Evolutionary conservation across 1,284 basidiomycete genomes (phyloP).

Genomic region (Dichomitus squalens): DNA sequence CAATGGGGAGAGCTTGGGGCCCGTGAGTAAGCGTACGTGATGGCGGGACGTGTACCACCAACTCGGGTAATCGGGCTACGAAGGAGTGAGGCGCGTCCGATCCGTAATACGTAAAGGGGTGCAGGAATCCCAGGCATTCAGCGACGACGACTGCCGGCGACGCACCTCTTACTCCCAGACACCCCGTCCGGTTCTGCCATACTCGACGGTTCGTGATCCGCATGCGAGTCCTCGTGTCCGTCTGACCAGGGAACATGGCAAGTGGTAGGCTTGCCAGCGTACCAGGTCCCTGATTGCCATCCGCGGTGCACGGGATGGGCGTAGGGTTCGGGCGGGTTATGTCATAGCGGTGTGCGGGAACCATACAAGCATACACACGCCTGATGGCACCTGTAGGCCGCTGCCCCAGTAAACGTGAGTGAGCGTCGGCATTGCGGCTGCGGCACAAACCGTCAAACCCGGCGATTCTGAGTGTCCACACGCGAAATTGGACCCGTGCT

Average conservation of each 20-base stretch:
- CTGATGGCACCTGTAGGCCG: constrained; percentile 1
- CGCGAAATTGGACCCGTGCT: too few relatives aligned
- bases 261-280: not conserved
- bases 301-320: not conserved
- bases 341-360: constrained; percentile 1
- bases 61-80: not conserved
- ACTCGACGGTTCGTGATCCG: not conserved
- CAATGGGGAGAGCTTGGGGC: not conserved
- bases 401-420: too few relatives aligned
- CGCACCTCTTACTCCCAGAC: constrained; percentile 7
- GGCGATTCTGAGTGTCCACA: too few relatives aligned
- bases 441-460: too few relatives aligned
- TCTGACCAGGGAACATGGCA: not conserved
- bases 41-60: not conserved
- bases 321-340: not conserved
- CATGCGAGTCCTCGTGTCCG: not conserved
- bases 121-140: not conserved
- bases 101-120: constrained; percentile 10
- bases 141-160: constrained; percentile 1
- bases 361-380: not conserved
- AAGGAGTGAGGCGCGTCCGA: not conserved
- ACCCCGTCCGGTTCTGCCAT: constrained; percentile 1
- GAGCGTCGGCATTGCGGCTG: too few relatives aligned
- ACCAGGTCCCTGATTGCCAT: not conserved
- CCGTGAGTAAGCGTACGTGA: not conserved